Evolutionary conservation across 2,329 filamentous ascomycete species (phyloP).

Genomic region (Alternaria gansuensis): DNA sequence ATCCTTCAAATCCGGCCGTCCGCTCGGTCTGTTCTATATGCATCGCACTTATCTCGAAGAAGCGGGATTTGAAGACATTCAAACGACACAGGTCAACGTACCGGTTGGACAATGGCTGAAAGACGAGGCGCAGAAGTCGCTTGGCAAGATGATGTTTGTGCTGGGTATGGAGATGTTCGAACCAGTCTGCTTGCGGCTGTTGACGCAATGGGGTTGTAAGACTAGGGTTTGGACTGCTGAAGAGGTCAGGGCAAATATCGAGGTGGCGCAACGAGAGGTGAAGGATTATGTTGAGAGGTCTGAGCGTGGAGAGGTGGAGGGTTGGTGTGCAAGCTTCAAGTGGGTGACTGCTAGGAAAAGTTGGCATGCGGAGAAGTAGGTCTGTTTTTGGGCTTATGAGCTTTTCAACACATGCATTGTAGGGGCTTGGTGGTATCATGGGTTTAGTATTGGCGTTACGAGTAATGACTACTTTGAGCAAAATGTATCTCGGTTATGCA

Average conservation of each 20-base stretch:
- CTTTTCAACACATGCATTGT: background rate
- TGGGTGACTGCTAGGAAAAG: conserved; percentile 49
- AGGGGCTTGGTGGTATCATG: background rate
- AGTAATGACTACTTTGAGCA: conserved; percentile 1
- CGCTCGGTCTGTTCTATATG: conserved; percentile 57
- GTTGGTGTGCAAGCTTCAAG: conserved; percentile 50
- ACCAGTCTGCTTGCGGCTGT: conserved; percentile 35
- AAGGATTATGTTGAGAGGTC: conserved; percentile 37
- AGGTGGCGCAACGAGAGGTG: conserved; percentile 40
- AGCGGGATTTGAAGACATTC: conserved; percentile 57
- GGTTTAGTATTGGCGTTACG: background rate
- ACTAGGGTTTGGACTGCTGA: conserved; percentile 41
- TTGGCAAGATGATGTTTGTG: conserved; percentile 50
- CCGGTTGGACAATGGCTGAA: conserved; percentile 48
- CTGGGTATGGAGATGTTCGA: conserved; percentile 48
- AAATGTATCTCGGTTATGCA: background rate
- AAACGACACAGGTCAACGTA: conserved; percentile 52
- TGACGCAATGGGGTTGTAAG: conserved; percentile 44
- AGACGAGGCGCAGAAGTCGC: conserved; percentile 42
- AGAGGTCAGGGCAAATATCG: conserved; percentile 37
- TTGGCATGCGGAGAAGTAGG: conserved; percentile 27
- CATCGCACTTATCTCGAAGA: conserved; percentile 51
- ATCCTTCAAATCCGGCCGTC: conserved; percentile 53
- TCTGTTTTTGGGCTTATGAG: background rate
- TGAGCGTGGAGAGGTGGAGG: conserved; percentile 39